Evolutionary conservation across 768 basidiomycete species (phyloP).

Genomic region (Pleurotus tuber-regium): DNA sequence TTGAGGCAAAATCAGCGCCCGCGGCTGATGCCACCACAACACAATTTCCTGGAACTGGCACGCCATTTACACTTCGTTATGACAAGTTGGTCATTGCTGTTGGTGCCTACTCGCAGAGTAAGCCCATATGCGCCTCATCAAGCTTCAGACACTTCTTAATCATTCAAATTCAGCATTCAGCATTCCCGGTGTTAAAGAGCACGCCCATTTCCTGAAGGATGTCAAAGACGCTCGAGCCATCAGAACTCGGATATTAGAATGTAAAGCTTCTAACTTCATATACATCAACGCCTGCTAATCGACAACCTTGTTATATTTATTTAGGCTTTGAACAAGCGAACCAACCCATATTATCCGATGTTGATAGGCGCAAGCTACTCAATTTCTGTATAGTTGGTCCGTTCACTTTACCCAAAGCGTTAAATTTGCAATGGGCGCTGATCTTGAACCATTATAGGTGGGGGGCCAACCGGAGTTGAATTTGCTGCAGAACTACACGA

Average conservation of each 20-base stretch:
- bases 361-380: constrained; percentile 70
- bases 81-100: constrained; percentile 86
- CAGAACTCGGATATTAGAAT: constrained; percentile 71
- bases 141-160: background rate
- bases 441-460: constrained; percentile 38
- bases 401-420: constrained; percentile 17
- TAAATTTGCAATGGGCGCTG: constrained; percentile 5
- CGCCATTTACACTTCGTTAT: constrained; percentile 59
- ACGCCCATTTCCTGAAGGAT: constrained; percentile 81
- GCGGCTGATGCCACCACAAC: constrained; percentile 11
- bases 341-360: constrained; percentile 73
- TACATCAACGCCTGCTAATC: too few species aligned
- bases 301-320: background rate
- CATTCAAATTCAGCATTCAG: constrained; percentile 53
- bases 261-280: constrained; percentile 28
- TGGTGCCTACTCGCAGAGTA: constrained; percentile 84
- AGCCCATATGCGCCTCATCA: constrained; percentile 16
- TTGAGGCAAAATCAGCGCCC: constrained; percentile 20
- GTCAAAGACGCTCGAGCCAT: constrained; percentile 74
- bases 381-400: constrained; percentile 86
- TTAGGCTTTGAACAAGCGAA: constrained; percentile 83
- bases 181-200: constrained; percentile 75
- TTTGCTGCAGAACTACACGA: constrained; percentile 84
- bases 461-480: constrained; percentile 78
- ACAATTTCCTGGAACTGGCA: constrained; percentile 20